These are phyloP conservation scores for Torulaspora globosa DNA, from an alignment of 1,139 yeast species.

Conservation along the genomic window DNA sequence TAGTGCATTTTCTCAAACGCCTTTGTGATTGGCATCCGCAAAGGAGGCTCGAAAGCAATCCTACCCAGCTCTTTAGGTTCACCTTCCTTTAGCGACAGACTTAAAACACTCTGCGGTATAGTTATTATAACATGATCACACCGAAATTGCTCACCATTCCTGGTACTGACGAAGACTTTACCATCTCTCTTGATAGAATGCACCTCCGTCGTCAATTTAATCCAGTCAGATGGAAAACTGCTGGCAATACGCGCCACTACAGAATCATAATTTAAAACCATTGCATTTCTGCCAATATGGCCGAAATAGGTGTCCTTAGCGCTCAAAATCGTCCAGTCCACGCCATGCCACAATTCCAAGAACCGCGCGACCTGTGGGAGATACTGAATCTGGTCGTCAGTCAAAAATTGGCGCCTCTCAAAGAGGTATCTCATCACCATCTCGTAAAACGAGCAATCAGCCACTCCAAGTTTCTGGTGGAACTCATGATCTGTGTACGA, in stretches of 20 bases:
- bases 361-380: slow-evolving; percentile 52
- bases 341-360: slow-evolving; percentile 76
- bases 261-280: slow-evolving; percentile 52
- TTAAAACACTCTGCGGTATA: slow-evolving; percentile 68
- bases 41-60: slow-evolving; percentile 56
- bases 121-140: slow-evolving; percentile 63
- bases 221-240: slow-evolving; percentile 41
- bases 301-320: slow-evolving; percentile 63
- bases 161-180: slow-evolving; percentile 34
- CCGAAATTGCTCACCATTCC: slow-evolving; percentile 31
- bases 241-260: slow-evolving; percentile 46
- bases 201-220: slow-evolving; percentile 49
- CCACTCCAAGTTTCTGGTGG: slow-evolving; percentile 46
- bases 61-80: slow-evolving; percentile 38
- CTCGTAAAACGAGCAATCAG: slow-evolving; percentile 51
- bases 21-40: slow-evolving; percentile 47
- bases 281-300: slow-evolving; percentile 71
- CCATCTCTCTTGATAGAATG: slow-evolving; percentile 37
- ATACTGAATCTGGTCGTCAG: slow-evolving; percentile 48
- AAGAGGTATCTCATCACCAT: slow-evolving; percentile 47
- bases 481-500: slow-evolving; percentile 55
- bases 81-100: slow-evolving; percentile 36
- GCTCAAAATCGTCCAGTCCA: slow-evolving; percentile 61
- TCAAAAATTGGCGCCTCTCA: slow-evolving; percentile 46
- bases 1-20: slow-evolving; percentile 54